Conservation (phyloP, 306 rosid genomes). For the Alnus rubra region DNA sequence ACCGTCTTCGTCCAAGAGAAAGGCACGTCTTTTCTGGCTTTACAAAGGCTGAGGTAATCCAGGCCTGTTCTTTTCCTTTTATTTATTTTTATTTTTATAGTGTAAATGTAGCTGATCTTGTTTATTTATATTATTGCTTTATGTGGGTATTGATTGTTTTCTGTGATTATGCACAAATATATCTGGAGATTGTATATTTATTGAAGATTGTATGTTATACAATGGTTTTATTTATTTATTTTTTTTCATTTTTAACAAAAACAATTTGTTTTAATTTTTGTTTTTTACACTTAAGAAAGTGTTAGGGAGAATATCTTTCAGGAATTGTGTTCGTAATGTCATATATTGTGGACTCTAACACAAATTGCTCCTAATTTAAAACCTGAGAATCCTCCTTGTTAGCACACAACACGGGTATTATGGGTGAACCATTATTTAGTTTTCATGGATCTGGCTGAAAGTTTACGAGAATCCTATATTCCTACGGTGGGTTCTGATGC, state of each 20-base stretch:
- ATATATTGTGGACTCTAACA: background rate
- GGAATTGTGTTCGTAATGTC: background rate
- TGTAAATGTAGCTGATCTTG: background rate
- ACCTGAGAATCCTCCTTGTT: background rate
- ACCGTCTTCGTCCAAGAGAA: constrained; percentile 86
- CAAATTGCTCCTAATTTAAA: background rate
- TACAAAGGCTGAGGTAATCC: constrained; percentile 70
- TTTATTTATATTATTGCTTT: background rate
- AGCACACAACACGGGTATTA: background rate
- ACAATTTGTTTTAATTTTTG: too few species aligned
- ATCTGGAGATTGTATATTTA: background rate
- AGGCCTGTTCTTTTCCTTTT: background rate
- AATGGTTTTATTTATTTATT: background rate
- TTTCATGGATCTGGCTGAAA: background rate
- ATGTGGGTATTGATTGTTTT: background rate
- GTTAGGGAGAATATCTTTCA: background rate
- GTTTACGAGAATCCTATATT: background rate
- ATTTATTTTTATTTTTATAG: background rate
- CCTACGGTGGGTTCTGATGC: background rate
- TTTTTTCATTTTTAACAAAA: too few species aligned
- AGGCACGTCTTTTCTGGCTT: constrained; percentile 67
- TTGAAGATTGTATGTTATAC: background rate
- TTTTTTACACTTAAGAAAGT: background rate
- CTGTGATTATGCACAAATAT: background rate
- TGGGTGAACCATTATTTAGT: background rate